Evolutionary conservation across 2,329 filamentous ascomycete species (phyloP).

Genomic region (Monosporascus sp.): DNA sequence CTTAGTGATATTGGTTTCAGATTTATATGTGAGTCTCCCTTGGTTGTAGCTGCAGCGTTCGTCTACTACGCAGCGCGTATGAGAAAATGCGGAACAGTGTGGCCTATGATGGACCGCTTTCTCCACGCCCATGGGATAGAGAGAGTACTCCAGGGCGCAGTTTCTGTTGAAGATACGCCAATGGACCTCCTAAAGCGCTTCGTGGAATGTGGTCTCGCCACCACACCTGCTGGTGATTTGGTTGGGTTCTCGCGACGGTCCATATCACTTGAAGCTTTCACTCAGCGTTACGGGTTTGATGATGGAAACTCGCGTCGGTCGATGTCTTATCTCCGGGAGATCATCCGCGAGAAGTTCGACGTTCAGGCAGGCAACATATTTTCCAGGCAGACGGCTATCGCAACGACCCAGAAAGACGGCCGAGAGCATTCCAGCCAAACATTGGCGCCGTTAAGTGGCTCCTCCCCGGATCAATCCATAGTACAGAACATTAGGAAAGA

Average conservation of each 20-base stretch:
- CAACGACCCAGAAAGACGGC: not conserved
- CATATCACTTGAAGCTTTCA: constrained; percentile 4
- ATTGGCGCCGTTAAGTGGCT: not conserved
- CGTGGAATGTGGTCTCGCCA: constrained; percentile 1
- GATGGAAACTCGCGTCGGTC: not conserved
- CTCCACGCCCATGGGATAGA: constrained; percentile 6
- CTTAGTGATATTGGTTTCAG: constrained; percentile 17
- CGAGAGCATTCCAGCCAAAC: not conserved
- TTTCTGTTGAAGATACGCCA: not conserved
- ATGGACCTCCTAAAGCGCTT: constrained; percentile 3
- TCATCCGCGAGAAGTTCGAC: constrained; percentile 5
- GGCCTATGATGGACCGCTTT: constrained; percentile 16
- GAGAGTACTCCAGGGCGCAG: constrained; percentile 2
- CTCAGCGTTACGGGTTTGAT: constrained; percentile 1
- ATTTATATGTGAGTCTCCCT: constrained; percentile 12
- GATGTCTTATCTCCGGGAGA: constrained; percentile 6
- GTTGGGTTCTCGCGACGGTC: not conserved
- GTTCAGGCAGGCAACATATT: not conserved
- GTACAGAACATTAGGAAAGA: constrained; percentile 3
- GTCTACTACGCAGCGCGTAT: constrained; percentile 13
- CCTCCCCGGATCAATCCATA: not conserved
- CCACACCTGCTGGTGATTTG: not conserved
- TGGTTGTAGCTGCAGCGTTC: constrained; percentile 17
- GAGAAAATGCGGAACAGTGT: constrained; percentile 6
- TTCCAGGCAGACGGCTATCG: constrained; percentile 1